These are phyloP conservation scores for Penicillium frequentans DNA, from an alignment of 2,329 filamentous ascomycete genomes.

Conservation along the genomic window DNA sequence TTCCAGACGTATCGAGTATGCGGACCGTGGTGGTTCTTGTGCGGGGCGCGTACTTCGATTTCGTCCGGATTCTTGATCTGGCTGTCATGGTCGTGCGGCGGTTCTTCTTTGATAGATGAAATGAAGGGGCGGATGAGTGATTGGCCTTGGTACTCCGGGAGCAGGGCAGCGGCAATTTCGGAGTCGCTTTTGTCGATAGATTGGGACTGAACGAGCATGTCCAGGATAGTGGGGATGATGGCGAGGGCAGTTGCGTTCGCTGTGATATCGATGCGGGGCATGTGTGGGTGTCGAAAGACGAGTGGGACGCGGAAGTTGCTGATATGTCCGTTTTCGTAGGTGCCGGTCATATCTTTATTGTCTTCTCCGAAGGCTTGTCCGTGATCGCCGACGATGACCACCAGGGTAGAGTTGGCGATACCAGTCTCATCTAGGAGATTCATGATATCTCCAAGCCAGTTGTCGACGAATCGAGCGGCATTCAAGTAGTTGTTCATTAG, in stretches of 20 bases:
- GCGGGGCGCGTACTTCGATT: not conserved
- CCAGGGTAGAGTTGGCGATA: conserved; percentile 47
- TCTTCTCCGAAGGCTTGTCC: conserved; percentile 49
- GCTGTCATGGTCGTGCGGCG: not conserved
- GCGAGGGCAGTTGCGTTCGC: conserved; percentile 45
- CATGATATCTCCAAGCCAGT: conserved; percentile 47
- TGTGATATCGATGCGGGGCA: conserved; percentile 44
- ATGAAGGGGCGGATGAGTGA: conserved; percentile 46
- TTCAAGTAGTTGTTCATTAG: conserved; percentile 48
- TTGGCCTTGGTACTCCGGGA: conserved; percentile 50
- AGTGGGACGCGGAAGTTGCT: conserved; percentile 48
- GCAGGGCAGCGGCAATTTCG: conserved; percentile 38
- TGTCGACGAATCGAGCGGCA: conserved; percentile 45
- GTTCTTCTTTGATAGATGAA: conserved; percentile 8
- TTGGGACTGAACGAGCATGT: conserved; percentile 43
- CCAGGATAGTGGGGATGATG: conserved; percentile 49
- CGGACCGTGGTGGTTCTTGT: not conserved
- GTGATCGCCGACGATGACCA: conserved; percentile 50
- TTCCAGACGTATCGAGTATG: conserved; percentile 32
- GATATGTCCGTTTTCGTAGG: conserved; percentile 48
- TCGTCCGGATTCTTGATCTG: not conserved
- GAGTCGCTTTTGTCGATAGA: conserved; percentile 39
- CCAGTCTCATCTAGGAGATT: conserved; percentile 44
- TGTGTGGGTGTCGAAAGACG: conserved; percentile 46
- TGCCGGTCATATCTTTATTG: conserved; percentile 38